A percentile compares a stretch with the other conserved stretches of the same genome.
Evolutionary conservation across 2,329 filamentous ascomycete genomes (phyloP).

Genomic region (Colletotrichum eleusines): DNA sequence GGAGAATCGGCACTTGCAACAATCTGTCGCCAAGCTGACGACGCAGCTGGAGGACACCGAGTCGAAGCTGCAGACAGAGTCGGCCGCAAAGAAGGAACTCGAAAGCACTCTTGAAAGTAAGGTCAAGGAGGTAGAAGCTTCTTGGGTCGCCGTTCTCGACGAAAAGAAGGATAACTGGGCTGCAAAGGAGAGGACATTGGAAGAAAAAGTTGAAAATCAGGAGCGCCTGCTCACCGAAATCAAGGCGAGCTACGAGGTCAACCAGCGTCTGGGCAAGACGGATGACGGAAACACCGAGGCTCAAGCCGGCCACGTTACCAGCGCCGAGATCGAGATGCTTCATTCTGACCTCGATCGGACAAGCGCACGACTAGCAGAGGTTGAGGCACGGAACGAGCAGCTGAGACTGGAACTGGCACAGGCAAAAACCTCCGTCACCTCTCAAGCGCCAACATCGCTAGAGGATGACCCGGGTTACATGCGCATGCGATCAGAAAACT

Average conservation of each 20-base stretch:
- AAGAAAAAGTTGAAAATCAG: slow-evolving; percentile 95
- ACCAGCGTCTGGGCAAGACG: slow-evolving; percentile 84
- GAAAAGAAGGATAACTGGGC: slow-evolving; percentile 98
- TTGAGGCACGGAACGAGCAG: slow-evolving; percentile 95
- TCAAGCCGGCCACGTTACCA: slow-evolving; percentile 76
- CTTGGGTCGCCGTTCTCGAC: slow-evolving; percentile 88
- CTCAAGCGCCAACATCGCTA: slow-evolving; percentile 70
- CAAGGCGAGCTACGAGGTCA: slow-evolving; percentile 97
- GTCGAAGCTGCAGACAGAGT: slow-evolving; percentile 81
- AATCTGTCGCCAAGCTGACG: slow-evolving; percentile 80
- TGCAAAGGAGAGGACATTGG: slow-evolving; percentile 88
- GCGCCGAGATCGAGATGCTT: slow-evolving; percentile 93
- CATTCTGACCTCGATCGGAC: slow-evolving; percentile 92
- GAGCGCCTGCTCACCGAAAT: slow-evolving; percentile 92
- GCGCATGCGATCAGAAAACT: slow-evolving; percentile 92
- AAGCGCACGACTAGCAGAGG: slow-evolving; percentile 85
- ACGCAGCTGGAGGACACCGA: slow-evolving; percentile 87
- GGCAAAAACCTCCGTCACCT: slow-evolving; percentile 78
- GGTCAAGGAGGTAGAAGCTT: slow-evolving; percentile 89
- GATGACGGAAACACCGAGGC: slow-evolving; percentile 70
- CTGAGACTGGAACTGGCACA: slow-evolving; percentile 91
- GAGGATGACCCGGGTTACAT: slow-evolving; percentile 93
- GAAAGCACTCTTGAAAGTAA: slow-evolving; percentile 82
- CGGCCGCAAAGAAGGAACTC: slow-evolving; percentile 76
- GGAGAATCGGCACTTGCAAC: slow-evolving; percentile 90